A percentile compares a stretch with the other conserved stretches of the same genome.
Conservation (phyloP, 768 basidiomycete genomes). For the Fistulinella prunicolor region DNA sequence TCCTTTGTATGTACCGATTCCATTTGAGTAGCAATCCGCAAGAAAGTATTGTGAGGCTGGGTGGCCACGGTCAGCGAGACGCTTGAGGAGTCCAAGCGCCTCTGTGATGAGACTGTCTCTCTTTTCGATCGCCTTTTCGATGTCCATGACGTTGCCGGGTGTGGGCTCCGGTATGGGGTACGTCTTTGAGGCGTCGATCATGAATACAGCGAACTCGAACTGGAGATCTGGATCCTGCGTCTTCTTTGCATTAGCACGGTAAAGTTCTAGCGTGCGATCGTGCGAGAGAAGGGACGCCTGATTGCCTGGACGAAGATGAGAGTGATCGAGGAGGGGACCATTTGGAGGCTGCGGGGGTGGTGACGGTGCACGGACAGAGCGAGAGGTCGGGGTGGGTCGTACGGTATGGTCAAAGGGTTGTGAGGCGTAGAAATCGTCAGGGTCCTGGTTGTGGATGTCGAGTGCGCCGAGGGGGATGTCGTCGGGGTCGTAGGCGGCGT, state of each 20-base stretch:
- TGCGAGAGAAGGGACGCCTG: slow-evolving; percentile 92
- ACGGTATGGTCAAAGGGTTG: slow-evolving; percentile 25
- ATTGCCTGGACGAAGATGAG: slow-evolving; percentile 89
- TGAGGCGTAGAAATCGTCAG: slow-evolving; percentile 40
- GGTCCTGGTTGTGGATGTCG: slow-evolving; percentile 33
- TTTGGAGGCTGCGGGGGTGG: slow-evolving; percentile 47
- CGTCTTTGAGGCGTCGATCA: slow-evolving; percentile 95
- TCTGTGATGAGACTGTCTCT: slow-evolving; percentile 88
- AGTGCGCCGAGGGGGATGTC: slow-evolving; percentile 36
- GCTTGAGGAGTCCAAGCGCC: slow-evolving; percentile 82
- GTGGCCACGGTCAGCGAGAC: slow-evolving; percentile 91
- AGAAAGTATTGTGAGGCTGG: slow-evolving; percentile 95
- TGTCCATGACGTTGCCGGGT: slow-evolving; percentile 71
- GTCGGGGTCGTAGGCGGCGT: slow-evolving; percentile 38
- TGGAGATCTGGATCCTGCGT: slow-evolving; percentile 97
- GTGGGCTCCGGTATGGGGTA: slow-evolving; percentile 73
- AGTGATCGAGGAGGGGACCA: slow-evolving; percentile 80
- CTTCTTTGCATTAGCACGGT: slow-evolving; percentile 97
- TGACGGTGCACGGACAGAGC: slow-evolving; percentile 64
- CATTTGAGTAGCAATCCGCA: slow-evolving; percentile 97
- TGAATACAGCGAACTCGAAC: slow-evolving; percentile 98
- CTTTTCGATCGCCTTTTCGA: slow-evolving; percentile 77
- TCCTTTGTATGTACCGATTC: slow-evolving; percentile 88
- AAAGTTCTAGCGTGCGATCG: slow-evolving; percentile 94
- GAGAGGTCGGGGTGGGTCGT: slow-evolving; percentile 43